Base-by-base conservation (phyloP, 2,329 filamentous ascomycete genomes). In the Scedosporium minutisporum region DNA sequence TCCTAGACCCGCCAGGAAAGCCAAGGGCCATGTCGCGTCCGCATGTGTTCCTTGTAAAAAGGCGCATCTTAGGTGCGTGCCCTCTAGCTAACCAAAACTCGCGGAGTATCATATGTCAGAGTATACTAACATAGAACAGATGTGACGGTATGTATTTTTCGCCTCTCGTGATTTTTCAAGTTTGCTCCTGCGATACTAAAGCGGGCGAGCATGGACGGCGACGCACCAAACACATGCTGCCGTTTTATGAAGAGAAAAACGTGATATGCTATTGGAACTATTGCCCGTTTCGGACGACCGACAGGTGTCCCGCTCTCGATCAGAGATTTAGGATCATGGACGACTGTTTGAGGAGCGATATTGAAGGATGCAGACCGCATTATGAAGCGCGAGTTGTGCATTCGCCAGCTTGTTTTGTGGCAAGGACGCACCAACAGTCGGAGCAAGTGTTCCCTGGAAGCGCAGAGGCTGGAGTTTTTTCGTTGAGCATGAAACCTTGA, bases 21-120 rank as follows among this genome's bases (percentile, higher is more conserved):
- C 87, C 5, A 91, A 91, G 71, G 88, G 89, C 14, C 90, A 95
- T 76, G 90, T 93, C 61, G 89, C 89, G 60, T 93, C 89, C 42
- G 90, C 90, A 27, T 95, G 90, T 72, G 87, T 93, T 67, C 91
- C 91, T 64, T 95, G 90, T 77, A 93, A 93, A 72, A 87, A 86
- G 73, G 90, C 90, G 44, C 90, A 95, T 82, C 81, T 95, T 66
- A 80, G 85, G 84, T 87, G 75, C 71, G 78, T 68, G 58, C 57
- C 51, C 2, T 61, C 57, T 16, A 21, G 10, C 14, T 14, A 9
- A 18, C 46, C 46, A 51, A 18, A 23, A 51, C n/a, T 23, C 5
- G 2, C 7, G 46, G 46, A 51, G 6, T 18, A 51, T 18, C 46
- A 18, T 51, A 21, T n/a, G 16, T 38, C 33, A 38, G 33, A 3